Evolutionary conservation across 2,329 filamentous ascomycete species (phyloP).

Genomic region (Coniochaeta sp.): DNA sequence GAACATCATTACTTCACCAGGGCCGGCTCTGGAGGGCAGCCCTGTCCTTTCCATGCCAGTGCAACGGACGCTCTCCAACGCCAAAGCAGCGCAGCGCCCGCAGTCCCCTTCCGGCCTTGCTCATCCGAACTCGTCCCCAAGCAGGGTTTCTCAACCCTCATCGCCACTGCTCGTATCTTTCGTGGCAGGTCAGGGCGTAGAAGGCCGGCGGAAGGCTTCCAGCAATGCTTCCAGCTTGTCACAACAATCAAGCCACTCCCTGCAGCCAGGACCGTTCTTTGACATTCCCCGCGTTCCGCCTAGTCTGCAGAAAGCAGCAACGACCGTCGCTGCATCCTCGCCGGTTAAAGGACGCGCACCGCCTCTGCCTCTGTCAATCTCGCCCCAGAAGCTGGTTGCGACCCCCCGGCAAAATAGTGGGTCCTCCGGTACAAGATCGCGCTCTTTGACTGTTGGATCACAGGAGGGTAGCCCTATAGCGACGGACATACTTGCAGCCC

Average conservation of each 20-base stretch:
- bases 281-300: conserved; percentile 61
- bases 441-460: conserved; percentile 89
- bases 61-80: conserved; percentile 76
- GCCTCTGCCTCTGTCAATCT: conserved; percentile 43
- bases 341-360: conserved; percentile 48
- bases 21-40: conserved; percentile 72
- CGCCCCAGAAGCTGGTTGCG: conserved; percentile 55
- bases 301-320: conserved; percentile 52
- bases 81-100: conserved; percentile 69
- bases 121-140: conserved; percentile 81
- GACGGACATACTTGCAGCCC: conserved; percentile 58
- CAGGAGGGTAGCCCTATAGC: conserved; percentile 78
- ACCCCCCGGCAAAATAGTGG: conserved; percentile 55
- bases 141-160: conserved; percentile 68
- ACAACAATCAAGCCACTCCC: conserved; percentile 57
- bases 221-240: conserved; percentile 80
- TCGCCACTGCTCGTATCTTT: conserved; percentile 96
- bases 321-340: conserved; percentile 45
- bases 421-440: conserved; percentile 60
- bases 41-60: conserved; percentile 73
- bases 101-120: conserved; percentile 77
- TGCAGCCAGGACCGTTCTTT: conserved; percentile 64
- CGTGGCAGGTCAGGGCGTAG: conserved; percentile 72
- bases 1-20: conserved; percentile 47
- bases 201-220: conserved; percentile 80